These are phyloP conservation scores for Yamadazyma insecticola DNA, from an alignment of 805 yeast species.

Conservation along the genomic window DNA sequence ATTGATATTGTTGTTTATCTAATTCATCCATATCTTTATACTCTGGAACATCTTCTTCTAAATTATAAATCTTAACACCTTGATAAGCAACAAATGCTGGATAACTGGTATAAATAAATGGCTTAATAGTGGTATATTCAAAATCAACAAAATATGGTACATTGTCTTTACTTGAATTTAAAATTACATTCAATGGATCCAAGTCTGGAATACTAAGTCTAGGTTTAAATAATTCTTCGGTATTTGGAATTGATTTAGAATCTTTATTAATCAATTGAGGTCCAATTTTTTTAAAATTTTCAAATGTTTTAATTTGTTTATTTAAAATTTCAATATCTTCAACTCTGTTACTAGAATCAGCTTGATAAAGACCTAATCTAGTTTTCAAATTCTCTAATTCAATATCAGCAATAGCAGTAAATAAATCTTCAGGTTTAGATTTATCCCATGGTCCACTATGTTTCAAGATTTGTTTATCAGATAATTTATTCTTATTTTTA, in stretches of 20 bases:
- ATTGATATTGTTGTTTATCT: constrained; percentile 76
- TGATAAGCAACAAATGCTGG: constrained; percentile 84
- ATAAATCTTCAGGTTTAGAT: constrained; percentile 54
- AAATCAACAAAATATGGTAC: constrained; percentile 66
- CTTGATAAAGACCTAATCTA: constrained; percentile 50
- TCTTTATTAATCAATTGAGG: constrained; percentile 54
- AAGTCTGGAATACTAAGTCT: constrained; percentile 77
- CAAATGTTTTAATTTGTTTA: constrained; percentile 56
- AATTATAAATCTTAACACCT: constrained; percentile 81
- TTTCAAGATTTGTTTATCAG: constrained; percentile 44
- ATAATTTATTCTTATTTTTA: constrained; percentile 56
- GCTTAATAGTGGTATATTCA: constrained; percentile 77
- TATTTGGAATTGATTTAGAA: constrained; percentile 56
- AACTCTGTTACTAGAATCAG: constrained; percentile 44
- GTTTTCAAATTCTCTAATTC: constrained; percentile 59
- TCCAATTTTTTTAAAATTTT: constrained; percentile 52
- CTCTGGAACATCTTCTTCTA: constrained; percentile 69
- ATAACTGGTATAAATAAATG: constrained; percentile 70
- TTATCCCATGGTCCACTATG: constrained; percentile 77
- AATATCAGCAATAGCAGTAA: constrained; percentile 58
- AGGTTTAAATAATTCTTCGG: constrained; percentile 61
- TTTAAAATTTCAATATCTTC: constrained; percentile 41
- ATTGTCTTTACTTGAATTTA: constrained; percentile 29
- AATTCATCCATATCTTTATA: constrained; percentile 62
- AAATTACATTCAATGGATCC: constrained; percentile 83